Percentiles rank a stretch among this genome's conserved stretches.
phyloP scores from a whole-genome alignment of 805 yeast genomes.

The Yamadazyma nakazawae region DNA sequence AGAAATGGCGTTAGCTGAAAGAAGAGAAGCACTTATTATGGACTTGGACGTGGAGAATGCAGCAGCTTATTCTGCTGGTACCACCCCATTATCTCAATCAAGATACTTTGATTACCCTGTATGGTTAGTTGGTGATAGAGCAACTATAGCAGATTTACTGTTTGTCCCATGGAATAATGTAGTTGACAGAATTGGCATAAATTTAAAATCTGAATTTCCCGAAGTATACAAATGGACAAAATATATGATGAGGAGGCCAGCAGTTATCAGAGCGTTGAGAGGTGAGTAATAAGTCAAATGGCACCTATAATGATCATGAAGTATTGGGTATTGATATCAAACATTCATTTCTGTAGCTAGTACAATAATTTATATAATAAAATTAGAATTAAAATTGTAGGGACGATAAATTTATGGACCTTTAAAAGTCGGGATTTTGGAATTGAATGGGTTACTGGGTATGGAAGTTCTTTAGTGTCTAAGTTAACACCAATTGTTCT shows the following conservation, averaged over 20 bases:
- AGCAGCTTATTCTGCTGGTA: slow-evolving; percentile 82
- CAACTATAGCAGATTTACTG: slow-evolving; percentile 82
- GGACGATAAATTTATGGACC: background rate
- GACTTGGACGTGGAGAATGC: slow-evolving; percentile 86
- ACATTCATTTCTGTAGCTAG: slow-evolving; percentile 3
- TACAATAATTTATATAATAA: slow-evolving; percentile 4
- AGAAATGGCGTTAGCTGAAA: slow-evolving; percentile 92
- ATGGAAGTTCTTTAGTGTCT: slow-evolving; percentile 2
- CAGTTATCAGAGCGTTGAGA: slow-evolving; percentile 80
- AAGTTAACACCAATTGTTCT: background rate
- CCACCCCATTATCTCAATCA: slow-evolving; percentile 80
- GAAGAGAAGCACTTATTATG: slow-evolving; percentile 85
- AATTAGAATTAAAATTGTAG: background rate
- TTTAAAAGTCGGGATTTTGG: background rate
- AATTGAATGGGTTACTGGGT: slow-evolving; percentile 1
- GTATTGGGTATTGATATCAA: background rate
- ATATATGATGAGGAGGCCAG: slow-evolving; percentile 92
- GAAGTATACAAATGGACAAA: slow-evolving; percentile 96
- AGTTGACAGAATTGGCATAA: slow-evolving; percentile 87
- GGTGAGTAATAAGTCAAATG: slow-evolving; percentile 45
- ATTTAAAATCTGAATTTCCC: slow-evolving; percentile 82
- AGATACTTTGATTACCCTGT: slow-evolving; percentile 90
- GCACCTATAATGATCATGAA: slow-evolving; percentile 6
- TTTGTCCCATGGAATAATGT: slow-evolving; percentile 98
- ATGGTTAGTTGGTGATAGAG: slow-evolving; percentile 86